Conservation (phyloP, 176 grass and related monocot genomes). For the Oryza meyeriana region DNA sequence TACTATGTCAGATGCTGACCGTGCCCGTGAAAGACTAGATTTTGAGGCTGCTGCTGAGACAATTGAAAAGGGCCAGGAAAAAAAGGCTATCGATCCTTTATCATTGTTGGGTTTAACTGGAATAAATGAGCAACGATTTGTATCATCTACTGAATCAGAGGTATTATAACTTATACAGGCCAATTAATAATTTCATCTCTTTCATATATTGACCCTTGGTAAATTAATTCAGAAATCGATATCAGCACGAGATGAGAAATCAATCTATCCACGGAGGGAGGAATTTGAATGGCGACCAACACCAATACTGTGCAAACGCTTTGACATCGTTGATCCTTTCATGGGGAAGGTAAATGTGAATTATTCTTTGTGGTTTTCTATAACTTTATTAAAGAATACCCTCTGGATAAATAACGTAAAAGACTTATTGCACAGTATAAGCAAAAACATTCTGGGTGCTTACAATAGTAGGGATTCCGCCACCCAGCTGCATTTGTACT, state of each 20-base stretch:
- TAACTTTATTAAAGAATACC: background rate
- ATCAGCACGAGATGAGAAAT: conserved; percentile 45
- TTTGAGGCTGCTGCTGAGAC: conserved; percentile 89
- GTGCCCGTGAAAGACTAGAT: conserved; percentile 85
- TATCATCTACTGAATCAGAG: conserved; percentile 60
- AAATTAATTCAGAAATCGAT: conserved; percentile 44
- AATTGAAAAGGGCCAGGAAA: conserved; percentile 73
- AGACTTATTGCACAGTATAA: conserved; percentile 1
- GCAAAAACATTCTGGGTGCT: background rate
- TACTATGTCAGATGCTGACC: conserved; percentile 73
- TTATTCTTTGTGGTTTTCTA: background rate
- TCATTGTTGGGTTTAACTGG: conserved; percentile 44
- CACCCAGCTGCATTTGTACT: background rate
- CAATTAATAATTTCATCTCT: background rate
- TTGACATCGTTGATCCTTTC: conserved; percentile 91
- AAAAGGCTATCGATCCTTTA: conserved; percentile 37
- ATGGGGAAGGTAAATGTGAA: conserved; percentile 84
- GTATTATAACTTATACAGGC: conserved; percentile 36
- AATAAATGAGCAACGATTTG: conserved; percentile 59
- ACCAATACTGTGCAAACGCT: conserved; percentile 91
- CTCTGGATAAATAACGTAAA: background rate
- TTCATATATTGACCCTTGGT: conserved; percentile 29
- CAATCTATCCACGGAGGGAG: conserved; percentile 56
- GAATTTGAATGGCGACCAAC: conserved; percentile 84
- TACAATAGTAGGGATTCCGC: background rate